Conservation (phyloP, 2,329 filamentous ascomycete species). For the Colletotrichum melonis region DNA sequence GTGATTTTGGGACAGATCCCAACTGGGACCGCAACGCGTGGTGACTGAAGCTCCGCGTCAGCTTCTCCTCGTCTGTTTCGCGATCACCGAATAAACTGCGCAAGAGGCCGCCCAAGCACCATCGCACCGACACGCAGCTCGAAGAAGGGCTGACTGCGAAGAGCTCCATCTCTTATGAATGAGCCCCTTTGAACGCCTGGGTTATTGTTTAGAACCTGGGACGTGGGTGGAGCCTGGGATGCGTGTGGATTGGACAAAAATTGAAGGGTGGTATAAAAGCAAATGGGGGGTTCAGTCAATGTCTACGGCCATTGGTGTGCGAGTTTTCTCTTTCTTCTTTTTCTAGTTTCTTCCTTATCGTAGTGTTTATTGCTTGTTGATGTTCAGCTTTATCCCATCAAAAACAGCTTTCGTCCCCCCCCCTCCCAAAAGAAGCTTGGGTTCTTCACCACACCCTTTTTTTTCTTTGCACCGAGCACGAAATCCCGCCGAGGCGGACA, state of each 20-base stretch:
- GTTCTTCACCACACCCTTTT: background rate
- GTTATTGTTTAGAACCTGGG: background rate
- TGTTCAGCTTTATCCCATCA: background rate
- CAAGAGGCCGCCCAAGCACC: conserved; percentile 25
- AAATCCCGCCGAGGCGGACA: conserved; percentile 16
- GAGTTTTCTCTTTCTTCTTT: background rate
- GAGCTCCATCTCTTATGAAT: background rate
- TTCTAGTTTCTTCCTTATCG: background rate
- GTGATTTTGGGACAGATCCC: conserved; percentile 64
- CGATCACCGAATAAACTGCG: conserved; percentile 34
- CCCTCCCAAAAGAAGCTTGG: no score
- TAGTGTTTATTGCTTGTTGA: background rate
- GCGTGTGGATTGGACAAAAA: background rate
- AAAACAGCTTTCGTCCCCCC: no score
- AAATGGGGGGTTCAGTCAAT: background rate
- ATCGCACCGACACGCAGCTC: conserved; percentile 31
- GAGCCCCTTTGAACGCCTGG: background rate
- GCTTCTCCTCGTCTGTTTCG: conserved; percentile 19
- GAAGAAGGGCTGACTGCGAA: conserved; percentile 20
- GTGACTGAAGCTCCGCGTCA: conserved; percentile 59
- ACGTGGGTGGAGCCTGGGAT: no score
- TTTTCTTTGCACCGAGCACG: conserved; percentile 15
- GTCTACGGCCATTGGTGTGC: background rate
- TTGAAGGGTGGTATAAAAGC: background rate
- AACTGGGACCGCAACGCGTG: conserved; percentile 94